phyloP scores from a whole-genome alignment of 371 early-diverging fungal genomes.

The Mucor sp. region DNA sequence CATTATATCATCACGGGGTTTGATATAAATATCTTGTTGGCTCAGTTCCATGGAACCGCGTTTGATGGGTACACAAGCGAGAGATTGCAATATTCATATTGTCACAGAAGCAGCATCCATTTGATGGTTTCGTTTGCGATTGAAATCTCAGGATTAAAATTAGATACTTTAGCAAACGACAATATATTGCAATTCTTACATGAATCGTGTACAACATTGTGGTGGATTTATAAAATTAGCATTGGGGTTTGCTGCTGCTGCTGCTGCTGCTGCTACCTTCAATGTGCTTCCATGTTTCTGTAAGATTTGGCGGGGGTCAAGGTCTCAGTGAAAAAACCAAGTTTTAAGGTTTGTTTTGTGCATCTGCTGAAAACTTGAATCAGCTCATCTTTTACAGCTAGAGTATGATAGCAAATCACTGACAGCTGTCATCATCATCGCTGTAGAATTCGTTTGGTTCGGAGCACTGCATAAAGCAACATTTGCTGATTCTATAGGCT shows the following conservation, averaged over 20 bases:
- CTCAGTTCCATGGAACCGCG: constrained; percentile 9
- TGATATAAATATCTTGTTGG: not conserved
- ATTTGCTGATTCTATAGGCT: not conserved
- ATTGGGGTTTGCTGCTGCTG: not conserved
- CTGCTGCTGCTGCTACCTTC: not conserved
- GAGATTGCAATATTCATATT: not conserved
- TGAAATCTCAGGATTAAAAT: not conserved
- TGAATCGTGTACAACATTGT: not conserved
- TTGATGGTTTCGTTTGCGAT: not conserved
- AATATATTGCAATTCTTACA: constrained; percentile 1
- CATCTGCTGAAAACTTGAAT: no score
- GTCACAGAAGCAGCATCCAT: not conserved
- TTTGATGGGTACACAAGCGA: not conserved
- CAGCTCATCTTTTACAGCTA: not conserved
- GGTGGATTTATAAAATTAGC: not conserved
- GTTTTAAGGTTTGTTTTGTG: not conserved
- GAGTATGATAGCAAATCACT: not conserved
- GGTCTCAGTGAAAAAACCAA: not conserved
- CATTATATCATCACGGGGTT: constrained; percentile 5
- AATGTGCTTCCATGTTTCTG: not conserved
- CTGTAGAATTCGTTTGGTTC: not conserved
- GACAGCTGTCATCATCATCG: not conserved
- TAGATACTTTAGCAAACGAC: not conserved
- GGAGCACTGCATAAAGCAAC: not conserved
- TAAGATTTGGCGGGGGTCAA: not conserved